Conservation (phyloP, 2,329 filamentous ascomycete genomes). For the Penicillium palitans region DNA sequence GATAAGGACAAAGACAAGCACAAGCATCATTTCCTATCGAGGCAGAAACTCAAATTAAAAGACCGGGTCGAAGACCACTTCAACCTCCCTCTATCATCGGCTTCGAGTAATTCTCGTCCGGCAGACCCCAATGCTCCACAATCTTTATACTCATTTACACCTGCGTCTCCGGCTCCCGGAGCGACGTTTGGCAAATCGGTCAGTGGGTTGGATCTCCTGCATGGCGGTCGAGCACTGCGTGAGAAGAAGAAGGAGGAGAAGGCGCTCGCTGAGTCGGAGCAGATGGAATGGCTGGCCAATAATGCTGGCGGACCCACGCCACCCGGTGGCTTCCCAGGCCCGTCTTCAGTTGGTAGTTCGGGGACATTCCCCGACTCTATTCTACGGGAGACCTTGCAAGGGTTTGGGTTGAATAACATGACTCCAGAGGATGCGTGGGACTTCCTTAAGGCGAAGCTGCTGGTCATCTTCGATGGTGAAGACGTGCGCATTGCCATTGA, state of each 20-base stretch:
- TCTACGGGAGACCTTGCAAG: constrained; percentile 45
- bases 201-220: constrained; percentile 74
- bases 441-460: constrained; percentile 61
- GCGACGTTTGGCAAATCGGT: constrained; percentile 75
- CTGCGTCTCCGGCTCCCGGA: constrained; percentile 62
- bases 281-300: constrained; percentile 36
- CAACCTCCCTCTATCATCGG: constrained; percentile 62
- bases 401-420: constrained; percentile 68
- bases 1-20: constrained; percentile 49
- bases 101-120: constrained; percentile 64
- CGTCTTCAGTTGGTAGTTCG: constrained; percentile 36
- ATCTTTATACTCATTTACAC: constrained; percentile 66
- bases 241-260: constrained; percentile 80
- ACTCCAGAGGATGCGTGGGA: constrained; percentile 67
- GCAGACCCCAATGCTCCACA: constrained; percentile 63
- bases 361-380: constrained; percentile 34
- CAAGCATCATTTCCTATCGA: constrained; percentile 65
- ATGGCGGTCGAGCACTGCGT: constrained; percentile 71
- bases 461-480: constrained; percentile 66
- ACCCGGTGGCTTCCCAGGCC: constrained; percentile 34
- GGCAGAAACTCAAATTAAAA: constrained; percentile 65
- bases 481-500: constrained; percentile 65
- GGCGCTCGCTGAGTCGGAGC: constrained; percentile 43
- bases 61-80: constrained; percentile 58
- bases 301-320: constrained; percentile 27